A percentile compares a stretch with the other conserved stretches of the same genome.
These are phyloP conservation scores for Candida tunisiensis DNA, from an alignment of 1,139 yeast genomes.

Conservation along the genomic window DNA sequence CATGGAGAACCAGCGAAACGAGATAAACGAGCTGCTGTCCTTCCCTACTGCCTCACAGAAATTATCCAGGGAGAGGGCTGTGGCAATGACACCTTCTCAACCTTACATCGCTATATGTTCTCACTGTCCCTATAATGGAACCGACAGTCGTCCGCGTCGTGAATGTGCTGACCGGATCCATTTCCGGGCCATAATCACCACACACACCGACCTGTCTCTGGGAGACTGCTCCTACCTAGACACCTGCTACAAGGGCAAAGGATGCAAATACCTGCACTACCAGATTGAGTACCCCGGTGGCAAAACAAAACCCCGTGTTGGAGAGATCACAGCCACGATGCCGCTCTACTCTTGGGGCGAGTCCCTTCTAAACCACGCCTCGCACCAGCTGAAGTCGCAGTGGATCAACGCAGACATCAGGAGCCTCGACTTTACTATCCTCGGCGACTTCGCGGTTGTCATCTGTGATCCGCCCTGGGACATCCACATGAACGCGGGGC, in stretches of 20 bases:
- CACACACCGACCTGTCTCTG: conserved; percentile 43
- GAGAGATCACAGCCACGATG: too few species aligned
- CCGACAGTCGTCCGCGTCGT: not conserved
- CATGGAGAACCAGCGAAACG: too few species aligned
- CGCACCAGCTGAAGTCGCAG: conserved; percentile 40
- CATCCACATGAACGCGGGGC: conserved; percentile 16
- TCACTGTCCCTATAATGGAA: too few species aligned
- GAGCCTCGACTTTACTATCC: conserved; percentile 41
- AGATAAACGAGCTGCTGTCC: too few species aligned
- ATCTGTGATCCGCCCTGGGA: conserved; percentile 57
- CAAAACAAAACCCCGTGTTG: too few species aligned
- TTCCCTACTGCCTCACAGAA: too few species aligned
- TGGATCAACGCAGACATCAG: conserved; percentile 81
- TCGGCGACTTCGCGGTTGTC: conserved; percentile 78
- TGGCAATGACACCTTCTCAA: too few species aligned
- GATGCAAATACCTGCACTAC: conserved; percentile 75
- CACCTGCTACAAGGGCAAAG: conserved; percentile 74
- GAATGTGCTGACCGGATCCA: conserved; percentile 13
- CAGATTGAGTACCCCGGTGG: conserved; percentile 24
- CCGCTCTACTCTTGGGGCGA: too few species aligned
- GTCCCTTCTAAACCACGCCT: too few species aligned
- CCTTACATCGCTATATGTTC: too few species aligned
- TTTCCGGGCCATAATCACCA: conserved; percentile 14
- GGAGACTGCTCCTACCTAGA: conserved; percentile 93
- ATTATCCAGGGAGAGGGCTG: too few species aligned